phyloP scores from a whole-genome alignment of 1,284 basidiomycete species.

The Takashimella koratensis region DNA sequence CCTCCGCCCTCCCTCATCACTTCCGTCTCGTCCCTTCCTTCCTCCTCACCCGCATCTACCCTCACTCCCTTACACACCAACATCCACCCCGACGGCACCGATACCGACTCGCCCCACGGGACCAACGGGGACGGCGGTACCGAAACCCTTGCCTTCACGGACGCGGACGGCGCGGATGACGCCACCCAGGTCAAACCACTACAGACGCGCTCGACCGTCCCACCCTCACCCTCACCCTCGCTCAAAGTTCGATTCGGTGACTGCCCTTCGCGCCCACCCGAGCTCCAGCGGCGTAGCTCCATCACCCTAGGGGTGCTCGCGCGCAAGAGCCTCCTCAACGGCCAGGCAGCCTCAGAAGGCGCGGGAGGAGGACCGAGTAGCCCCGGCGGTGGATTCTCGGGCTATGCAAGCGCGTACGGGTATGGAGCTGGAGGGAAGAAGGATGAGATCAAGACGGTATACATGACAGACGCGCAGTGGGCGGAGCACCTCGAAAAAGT shows the following conservation, averaged over 20 bases:
- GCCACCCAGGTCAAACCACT: too few relatives aligned
- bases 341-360: slow-evolving; percentile 22
- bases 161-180: too few relatives aligned
- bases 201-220: too few relatives aligned
- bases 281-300: slow-evolving; percentile 39
- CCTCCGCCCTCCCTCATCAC: too few relatives aligned
- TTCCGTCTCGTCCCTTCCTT: too few relatives aligned
- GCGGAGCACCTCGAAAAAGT: slow-evolving; percentile 38
- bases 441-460: slow-evolving; percentile 18
- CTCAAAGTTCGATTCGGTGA: slow-evolving; percentile 12
- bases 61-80: too few relatives aligned
- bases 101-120: too few relatives aligned
- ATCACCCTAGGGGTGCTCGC: slow-evolving; percentile 46
- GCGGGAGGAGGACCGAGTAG: not conserved
- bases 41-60: too few relatives aligned
- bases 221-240: not conserved
- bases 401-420: not conserved
- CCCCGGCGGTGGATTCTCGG: not conserved
- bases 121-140: too few relatives aligned
- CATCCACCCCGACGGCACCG: too few relatives aligned
- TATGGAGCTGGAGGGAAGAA: not conserved
- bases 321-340: slow-evolving; percentile 36
- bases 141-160: too few relatives aligned
- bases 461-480: slow-evolving; percentile 47
- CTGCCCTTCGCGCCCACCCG: slow-evolving; percentile 28